Percentiles rank a stretch among this genome's conserved stretches.
phyloP scores from a whole-genome alignment of 2,329 filamentous ascomycete species.

The Fusarium guadeloupense region DNA sequence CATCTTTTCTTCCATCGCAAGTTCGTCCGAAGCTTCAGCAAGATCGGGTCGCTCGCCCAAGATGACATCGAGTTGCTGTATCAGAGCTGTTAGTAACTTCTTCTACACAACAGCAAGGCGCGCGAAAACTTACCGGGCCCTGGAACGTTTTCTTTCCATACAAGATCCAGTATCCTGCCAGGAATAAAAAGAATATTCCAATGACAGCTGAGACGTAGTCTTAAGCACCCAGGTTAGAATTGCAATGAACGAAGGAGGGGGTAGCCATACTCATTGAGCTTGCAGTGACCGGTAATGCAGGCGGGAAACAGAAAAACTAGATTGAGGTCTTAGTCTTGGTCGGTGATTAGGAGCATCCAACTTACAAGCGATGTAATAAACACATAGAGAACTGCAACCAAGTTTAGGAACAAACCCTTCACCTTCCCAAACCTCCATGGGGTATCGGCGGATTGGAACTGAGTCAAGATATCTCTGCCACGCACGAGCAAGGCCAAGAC shows the following conservation, averaged over 20 bases:
- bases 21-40: conserved; percentile 15
- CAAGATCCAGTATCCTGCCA: conserved; percentile 17
- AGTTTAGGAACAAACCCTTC: conserved; percentile 20
- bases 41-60: conserved; percentile 16
- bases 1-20: conserved; percentile 27
- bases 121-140: conserved; percentile 15
- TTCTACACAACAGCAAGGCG: accelerated
- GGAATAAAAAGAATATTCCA: conserved; percentile 44
- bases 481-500: conserved; percentile 22
- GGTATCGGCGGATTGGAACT: conserved; percentile 7
- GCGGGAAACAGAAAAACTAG: conserved; percentile 37
- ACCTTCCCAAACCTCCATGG: conserved; percentile 20
- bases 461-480: background rate
- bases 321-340: background rate
- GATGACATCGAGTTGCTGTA: conserved; percentile 23
- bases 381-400: conserved; percentile 31
- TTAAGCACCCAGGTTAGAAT: conserved; percentile 5
- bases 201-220: conserved; percentile 52
- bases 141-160: conserved; percentile 33
- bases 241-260: accelerated
- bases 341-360: accelerated
- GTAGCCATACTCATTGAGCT: conserved; percentile 28
- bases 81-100: accelerated
- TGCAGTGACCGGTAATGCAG: conserved; percentile 21
- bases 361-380: conserved; percentile 30